Evolutionary conservation across 805 yeast species (phyloP), one percentile per base, ranked within the genome.

Genomic region (Starmerella sp.): DNA sequence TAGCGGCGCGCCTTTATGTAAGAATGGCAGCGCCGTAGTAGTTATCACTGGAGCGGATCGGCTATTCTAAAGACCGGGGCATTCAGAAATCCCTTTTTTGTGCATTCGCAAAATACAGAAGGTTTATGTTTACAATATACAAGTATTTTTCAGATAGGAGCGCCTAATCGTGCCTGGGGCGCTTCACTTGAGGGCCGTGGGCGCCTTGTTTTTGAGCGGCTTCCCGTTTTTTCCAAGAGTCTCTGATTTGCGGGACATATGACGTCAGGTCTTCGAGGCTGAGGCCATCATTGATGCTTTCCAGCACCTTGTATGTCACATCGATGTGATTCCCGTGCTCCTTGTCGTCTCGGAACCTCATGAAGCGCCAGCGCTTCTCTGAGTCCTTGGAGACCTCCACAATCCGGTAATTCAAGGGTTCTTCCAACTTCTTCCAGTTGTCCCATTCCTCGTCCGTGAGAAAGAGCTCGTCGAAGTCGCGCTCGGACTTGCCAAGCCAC

Each of bases 301-400:
- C 80, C 46, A 91, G 70, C 36, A 93, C 89, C 65, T 85, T 91
- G 57, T 81, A 81, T 6, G 90, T 96, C 29, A 86, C 89, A 11
- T 81, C 74, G 14, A 81, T 69, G 68, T 88, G 95, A 68, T 93
- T 93, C 8, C 95, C 97, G 65, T 86, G 83, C 15, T 78, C 69
- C 66, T 93, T 93, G 69, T 93, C 99, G 71, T 93, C 96, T 66
- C 99, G 77, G 69, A 91, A 93, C 57, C 99, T 75, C 55, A 91
- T 68, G 73, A 86, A 75, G 57, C 80, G 80, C 98, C 98, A 93
- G 47, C 76, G 78, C 3, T 84, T 83, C 48, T 77, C 75, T 29
- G 73, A 71, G 57, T 82, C 84, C 65, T 82, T 79, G 53, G 84
- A 76, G 59, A 93, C 88, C 69, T 93, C 99, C 1, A 83, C 90